Evolutionary conservation across 805 yeast genomes (phyloP), one percentile per base, ranked within the genome.

Genomic region (Clavispora phyllophila): DNA sequence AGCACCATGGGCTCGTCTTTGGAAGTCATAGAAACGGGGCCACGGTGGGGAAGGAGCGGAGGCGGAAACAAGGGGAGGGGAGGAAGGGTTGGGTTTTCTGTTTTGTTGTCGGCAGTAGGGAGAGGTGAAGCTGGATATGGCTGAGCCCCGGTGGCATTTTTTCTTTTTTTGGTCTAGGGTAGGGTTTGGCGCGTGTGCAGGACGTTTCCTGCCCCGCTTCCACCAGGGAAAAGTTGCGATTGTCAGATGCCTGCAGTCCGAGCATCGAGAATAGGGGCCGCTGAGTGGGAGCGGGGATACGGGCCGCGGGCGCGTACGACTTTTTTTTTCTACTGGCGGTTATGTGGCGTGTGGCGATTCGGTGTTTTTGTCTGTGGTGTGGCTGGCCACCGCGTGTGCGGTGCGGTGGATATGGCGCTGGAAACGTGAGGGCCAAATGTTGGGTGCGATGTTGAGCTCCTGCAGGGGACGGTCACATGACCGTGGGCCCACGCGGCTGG

Each of bases 1-100:
- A 60, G 45, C 25, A 54, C 36, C 41, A 49, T 46, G 37, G 49
- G 49, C 23, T 58, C 64, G 41, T 58, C 61, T 24, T 57, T 47
- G 19, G 56, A 45, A 24, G 56, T 51, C 55, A 54, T 56, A 39
- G 27, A 29, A 10, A 13, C 19, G 13, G 31, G 7, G 20, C 33
- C 19, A 29, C 33, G 20, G 19, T 7, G 31, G 2, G 19, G 17
- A n/a, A 25, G 22, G 20, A 3, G 38, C 23, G 18, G 41, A 10
- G 28, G 5, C 5, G 22, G 8, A 17, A 13, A 3, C 24, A n/a
- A 12, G 41, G 35, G 28, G 24, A 3, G 12, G 12, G n/a, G n/a
- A n/a, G n/a, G n/a, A n/a, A n/a, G n/a, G n/a, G n/a, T n/a, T n/a
- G n/a, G n/a, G n/a, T n/a, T n/a, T n/a, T n/a, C n/a, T n/a, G n/a